phyloP scores from a whole-genome alignment of 2,329 filamentous ascomycete genomes.

The Geoglossum cookeanum region DNA sequence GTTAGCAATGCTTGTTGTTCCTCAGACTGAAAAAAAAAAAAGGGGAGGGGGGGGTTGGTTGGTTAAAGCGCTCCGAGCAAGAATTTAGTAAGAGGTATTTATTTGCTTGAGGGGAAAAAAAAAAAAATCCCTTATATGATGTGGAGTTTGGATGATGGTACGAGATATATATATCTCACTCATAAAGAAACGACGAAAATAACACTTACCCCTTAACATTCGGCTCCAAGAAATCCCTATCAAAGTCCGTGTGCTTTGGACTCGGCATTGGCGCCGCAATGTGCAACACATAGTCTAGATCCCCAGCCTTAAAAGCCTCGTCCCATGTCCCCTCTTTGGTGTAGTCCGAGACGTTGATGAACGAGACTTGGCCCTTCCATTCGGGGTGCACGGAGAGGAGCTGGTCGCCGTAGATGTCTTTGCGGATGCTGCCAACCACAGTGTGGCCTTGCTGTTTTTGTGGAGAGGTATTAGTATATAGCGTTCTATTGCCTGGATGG shows the following conservation, averaged over 20 bases:
- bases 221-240: slow-evolving; percentile 34
- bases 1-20: neutral
- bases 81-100: too few species aligned
- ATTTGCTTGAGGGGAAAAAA: too few species aligned
- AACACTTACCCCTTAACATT: slow-evolving; percentile 23
- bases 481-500: neutral
- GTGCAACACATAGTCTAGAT: slow-evolving; percentile 37
- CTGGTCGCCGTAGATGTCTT: slow-evolving; percentile 1
- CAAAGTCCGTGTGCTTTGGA: slow-evolving; percentile 21
- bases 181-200: slow-evolving; percentile 39
- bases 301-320: slow-evolving; percentile 16
- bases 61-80: too few species aligned
- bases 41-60: too few species aligned
- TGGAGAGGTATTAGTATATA: neutral
- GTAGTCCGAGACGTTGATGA: slow-evolving; percentile 24
- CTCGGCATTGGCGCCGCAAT: slow-evolving; percentile 39
- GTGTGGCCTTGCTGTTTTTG: neutral
- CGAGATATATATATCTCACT: neutral
- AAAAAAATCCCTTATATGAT: too few species aligned
- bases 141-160: too few species aligned
- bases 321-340: slow-evolving; percentile 6
- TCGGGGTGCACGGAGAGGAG: slow-evolving; percentile 27
- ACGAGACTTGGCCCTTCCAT: slow-evolving; percentile 21
- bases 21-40: neutral
- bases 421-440: neutral